Percentiles rank a stretch among this genome's conserved stretches.
Evolutionary conservation across 495 filamentous ascomycete genomes (phyloP).

Genomic region (Echria macrotheca): DNA sequence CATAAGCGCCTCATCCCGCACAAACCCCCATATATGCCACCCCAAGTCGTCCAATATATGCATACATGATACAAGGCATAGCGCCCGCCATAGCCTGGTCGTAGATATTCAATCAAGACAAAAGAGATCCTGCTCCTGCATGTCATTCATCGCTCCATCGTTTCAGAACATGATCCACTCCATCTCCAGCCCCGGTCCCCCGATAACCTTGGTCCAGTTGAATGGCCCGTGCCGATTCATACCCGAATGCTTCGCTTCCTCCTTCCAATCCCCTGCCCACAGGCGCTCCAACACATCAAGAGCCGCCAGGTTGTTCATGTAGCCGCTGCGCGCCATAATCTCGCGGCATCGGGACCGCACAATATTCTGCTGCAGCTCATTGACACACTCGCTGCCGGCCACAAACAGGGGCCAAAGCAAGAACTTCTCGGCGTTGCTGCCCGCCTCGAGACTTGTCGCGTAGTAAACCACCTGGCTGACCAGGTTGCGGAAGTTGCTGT

Average conservation of each 20-base stretch:
- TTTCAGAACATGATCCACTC: constrained; percentile 81
- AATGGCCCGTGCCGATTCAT: constrained; percentile 46
- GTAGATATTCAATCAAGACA: too few species aligned
- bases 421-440: constrained; percentile 68
- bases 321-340: constrained; percentile 81
- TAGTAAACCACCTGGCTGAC: constrained; percentile 77
- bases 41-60: too few species aligned
- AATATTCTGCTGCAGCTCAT: constrained; percentile 68
- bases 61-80: too few species aligned
- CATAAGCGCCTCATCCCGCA: too few species aligned
- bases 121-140: background rate
- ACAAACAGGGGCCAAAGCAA: constrained; percentile 94
- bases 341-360: constrained; percentile 76
- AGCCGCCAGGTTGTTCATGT: constrained; percentile 85
- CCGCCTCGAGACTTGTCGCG: constrained; percentile 66
- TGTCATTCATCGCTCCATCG: background rate
- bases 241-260: constrained; percentile 30
- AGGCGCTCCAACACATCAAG: constrained; percentile 80
- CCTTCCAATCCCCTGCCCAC: constrained; percentile 57
- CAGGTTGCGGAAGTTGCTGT: constrained; percentile 77
- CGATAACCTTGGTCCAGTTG: constrained; percentile 73
- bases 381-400: constrained; percentile 83
- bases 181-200: constrained; percentile 59
- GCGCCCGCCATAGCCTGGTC: too few species aligned
- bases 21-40: too few species aligned